Percentiles rank a stretch among this genome's conserved stretches.
Evolutionary conservation across 345 rosid species (phyloP).

Genomic region (Eutrema japonicum): DNA sequence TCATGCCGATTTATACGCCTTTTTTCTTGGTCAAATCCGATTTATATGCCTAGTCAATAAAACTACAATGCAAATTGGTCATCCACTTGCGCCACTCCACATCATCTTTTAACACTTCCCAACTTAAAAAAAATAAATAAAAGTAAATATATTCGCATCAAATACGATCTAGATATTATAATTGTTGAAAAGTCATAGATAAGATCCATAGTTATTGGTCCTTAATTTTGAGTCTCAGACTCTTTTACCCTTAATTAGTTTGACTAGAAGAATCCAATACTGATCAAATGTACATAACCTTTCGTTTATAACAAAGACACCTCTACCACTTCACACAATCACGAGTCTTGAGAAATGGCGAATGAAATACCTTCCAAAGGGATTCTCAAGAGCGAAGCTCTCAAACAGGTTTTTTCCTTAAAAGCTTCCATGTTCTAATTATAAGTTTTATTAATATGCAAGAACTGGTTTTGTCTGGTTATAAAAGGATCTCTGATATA

Average conservation of each 20-base stretch:
- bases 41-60: neutral
- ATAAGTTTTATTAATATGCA: conserved; percentile 3
- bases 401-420: conserved; percentile 13
- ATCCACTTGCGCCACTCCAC: neutral
- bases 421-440: neutral
- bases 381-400: conserved; percentile 39
- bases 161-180: neutral
- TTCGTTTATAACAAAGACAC: conserved; percentile 2
- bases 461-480: neutral
- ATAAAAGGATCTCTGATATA: neutral
- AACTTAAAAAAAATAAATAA: neutral
- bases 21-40: neutral
- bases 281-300: conserved; percentile 10
- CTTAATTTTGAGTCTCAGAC: neutral
- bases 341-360: conserved; percentile 25
- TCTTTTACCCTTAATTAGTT: conserved; percentile 13
- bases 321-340: neutral
- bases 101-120: neutral
- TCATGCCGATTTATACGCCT: neutral
- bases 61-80: neutral
- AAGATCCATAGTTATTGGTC: neutral
- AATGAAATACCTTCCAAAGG: conserved; percentile 37
- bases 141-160: conserved; percentile 6
- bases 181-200: conserved; percentile 21
- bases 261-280: conserved; percentile 4